These are phyloP conservation scores for Cephaloascus albidus DNA, from an alignment of 805 yeast genomes.

Conservation along the genomic window DNA sequence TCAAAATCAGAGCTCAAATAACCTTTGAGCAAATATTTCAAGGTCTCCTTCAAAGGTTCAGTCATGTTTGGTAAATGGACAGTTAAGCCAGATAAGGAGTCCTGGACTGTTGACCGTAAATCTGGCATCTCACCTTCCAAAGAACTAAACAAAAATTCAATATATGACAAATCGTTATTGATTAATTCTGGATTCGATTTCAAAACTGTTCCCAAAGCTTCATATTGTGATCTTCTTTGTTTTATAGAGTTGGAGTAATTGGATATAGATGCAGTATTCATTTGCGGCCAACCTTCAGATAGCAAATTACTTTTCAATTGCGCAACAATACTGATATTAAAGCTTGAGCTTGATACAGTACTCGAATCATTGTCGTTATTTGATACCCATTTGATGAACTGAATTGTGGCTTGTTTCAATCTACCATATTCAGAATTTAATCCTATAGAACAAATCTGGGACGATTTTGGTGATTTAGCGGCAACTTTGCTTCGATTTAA, in stretches of 20 bases:
- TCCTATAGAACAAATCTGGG: conserved; percentile 49
- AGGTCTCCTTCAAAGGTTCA: conserved; percentile 20
- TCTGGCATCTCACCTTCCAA: conserved; percentile 56
- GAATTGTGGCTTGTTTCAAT: conserved; percentile 47
- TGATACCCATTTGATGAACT: conserved; percentile 57
- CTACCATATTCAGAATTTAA: conserved; percentile 43
- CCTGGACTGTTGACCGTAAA: conserved; percentile 60
- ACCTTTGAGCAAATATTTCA: conserved; percentile 27
- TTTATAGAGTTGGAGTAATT: conserved; percentile 21
- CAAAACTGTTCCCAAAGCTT: conserved; percentile 64
- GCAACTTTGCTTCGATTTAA: conserved; percentile 46
- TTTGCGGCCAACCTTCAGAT: conserved; percentile 53
- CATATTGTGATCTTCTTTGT: conserved; percentile 63
- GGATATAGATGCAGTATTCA: conserved; percentile 22
- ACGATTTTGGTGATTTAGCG: conserved; percentile 28
- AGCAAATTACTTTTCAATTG: conserved; percentile 43
- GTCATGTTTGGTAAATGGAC: conserved; percentile 35
- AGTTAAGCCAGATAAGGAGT: conserved; percentile 53
- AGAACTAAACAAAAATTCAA: conserved; percentile 65
- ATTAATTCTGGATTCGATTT: conserved; percentile 33
- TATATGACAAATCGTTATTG: conserved; percentile 34
- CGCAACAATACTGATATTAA: conserved; percentile 35
- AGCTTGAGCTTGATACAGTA: conserved; percentile 12
- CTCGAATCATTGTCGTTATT: conserved; percentile 6
- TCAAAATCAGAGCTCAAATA: conserved; percentile 14